phyloP scores from a whole-genome alignment of 306 rosid genomes.

The Sphenostylis stenocarpa region DNA sequence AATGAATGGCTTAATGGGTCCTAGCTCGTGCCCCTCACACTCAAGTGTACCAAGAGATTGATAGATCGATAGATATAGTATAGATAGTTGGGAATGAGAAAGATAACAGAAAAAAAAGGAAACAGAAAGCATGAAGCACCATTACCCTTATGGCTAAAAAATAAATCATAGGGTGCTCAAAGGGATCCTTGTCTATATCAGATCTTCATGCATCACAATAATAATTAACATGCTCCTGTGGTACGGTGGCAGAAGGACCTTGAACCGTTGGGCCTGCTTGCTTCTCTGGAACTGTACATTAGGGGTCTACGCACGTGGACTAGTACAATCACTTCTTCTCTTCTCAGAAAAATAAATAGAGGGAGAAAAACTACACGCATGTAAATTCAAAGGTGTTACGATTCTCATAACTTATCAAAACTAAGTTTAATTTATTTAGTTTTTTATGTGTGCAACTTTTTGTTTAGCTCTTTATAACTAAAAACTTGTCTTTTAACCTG shows the following conservation, averaged over 20 bases:
- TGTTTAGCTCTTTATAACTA: no score
- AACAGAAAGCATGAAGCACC: not conserved
- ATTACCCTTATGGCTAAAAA: not conserved
- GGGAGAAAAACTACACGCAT: not conserved
- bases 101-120: not conserved
- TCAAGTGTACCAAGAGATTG: not conserved
- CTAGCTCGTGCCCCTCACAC: not conserved
- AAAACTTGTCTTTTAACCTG: no score
- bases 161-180: slow-evolving; percentile 1
- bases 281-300: slow-evolving; percentile 60
- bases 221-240: slow-evolving; percentile 37
- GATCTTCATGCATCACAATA: slow-evolving; percentile 14
- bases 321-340: slow-evolving; percentile 53
- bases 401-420: not conserved
- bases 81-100: slow-evolving; percentile 5
- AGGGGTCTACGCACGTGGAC: slow-evolving; percentile 77
- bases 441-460: no score
- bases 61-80: not conserved
- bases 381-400: not conserved
- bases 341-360: slow-evolving; percentile 12
- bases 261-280: slow-evolving; percentile 80
- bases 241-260: slow-evolving; percentile 53
- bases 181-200: slow-evolving; percentile 20
- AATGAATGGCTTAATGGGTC: not conserved
- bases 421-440: no score